phyloP scores from a whole-genome alignment of 1,139 yeast genomes.

The Debaryomycetaceae sp. region DNA sequence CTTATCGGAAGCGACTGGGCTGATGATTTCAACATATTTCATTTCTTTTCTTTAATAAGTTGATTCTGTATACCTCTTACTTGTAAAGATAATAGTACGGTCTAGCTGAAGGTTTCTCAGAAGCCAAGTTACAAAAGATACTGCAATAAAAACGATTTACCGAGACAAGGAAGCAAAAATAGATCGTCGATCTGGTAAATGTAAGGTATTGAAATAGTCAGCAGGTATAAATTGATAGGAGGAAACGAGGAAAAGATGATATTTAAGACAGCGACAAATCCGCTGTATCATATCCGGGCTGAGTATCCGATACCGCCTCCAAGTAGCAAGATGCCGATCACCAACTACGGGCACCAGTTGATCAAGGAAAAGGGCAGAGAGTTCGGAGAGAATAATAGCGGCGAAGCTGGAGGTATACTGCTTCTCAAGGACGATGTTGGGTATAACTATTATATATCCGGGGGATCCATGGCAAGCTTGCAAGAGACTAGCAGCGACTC shows the following conservation, averaged over 20 bases:
- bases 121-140: no score
- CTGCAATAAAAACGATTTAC: background rate
- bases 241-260: background rate
- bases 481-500: conserved; percentile 1
- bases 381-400: background rate
- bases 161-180: background rate
- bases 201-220: background rate
- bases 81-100: no score
- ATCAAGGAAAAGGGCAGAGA: background rate
- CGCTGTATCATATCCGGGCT: conserved; percentile 1
- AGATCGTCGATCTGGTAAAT: background rate
- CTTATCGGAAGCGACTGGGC: background rate
- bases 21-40: background rate
- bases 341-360: conserved; percentile 2
- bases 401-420: background rate
- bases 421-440: background rate
- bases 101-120: no score
- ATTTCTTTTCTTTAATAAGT: no score
- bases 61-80: no score
- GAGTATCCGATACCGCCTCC: conserved; percentile 4
- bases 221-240: background rate
- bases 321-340: conserved; percentile 1
- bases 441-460: background rate
- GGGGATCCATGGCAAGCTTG: background rate
- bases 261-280: conserved; percentile 1